phyloP scores from a whole-genome alignment of 2,329 filamentous ascomycete species.

The Aspergillus sp. region DNA sequence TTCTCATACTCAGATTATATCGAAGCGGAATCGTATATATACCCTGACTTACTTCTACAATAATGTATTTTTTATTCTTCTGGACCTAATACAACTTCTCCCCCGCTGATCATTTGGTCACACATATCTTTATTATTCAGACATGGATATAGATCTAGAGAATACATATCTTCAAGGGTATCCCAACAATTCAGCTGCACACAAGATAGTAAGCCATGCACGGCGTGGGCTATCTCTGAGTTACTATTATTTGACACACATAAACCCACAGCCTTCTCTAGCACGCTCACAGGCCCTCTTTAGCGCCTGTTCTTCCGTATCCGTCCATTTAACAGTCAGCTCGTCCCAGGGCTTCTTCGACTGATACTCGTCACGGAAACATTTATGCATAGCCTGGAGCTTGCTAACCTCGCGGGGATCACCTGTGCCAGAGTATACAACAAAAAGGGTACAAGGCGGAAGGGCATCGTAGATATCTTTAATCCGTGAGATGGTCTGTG shows the following conservation, averaged over 20 bases:
- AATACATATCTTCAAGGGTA: conserved; percentile 3
- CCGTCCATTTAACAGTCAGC: conserved; percentile 67
- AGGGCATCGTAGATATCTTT: conserved; percentile 58
- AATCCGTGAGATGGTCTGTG: conserved; percentile 57
- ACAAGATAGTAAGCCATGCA: neutral
- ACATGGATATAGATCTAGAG: neutral
- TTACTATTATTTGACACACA: conserved; percentile 61
- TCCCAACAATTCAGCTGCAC: neutral
- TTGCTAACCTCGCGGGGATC: conserved; percentile 62
- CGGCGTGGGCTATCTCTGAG: neutral
- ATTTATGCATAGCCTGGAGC: conserved; percentile 60
- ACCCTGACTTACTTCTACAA: neutral
- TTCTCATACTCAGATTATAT: neutral
- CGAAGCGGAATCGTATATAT: neutral
- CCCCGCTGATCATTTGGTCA: too few species aligned
- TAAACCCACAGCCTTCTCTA: conserved; percentile 62
- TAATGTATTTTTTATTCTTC: conserved; percentile 1
- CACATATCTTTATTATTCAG: neutral
- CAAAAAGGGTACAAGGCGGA: conserved; percentile 63
- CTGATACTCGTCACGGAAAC: conserved; percentile 61
- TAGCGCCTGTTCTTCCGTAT: conserved; percentile 64
- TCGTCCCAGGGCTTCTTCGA: conserved; percentile 66
- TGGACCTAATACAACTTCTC: too few species aligned
- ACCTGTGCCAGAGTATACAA: conserved; percentile 68
- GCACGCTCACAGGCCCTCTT: conserved; percentile 60